Evolutionary conservation across 345 rosid species (phyloP).

Genomic region (Garcia nutans): DNA sequence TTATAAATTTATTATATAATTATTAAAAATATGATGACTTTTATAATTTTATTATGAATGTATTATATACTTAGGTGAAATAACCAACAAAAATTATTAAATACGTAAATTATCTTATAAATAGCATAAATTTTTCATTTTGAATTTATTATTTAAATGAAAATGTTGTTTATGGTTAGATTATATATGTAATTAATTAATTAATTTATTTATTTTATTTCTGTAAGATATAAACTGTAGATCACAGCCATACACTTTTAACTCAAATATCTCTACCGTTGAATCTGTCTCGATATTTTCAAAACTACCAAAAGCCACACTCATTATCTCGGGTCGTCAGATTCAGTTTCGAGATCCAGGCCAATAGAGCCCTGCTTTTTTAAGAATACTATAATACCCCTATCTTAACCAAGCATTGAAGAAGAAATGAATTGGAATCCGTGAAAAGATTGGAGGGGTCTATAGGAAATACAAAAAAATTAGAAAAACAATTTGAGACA

Average conservation of each 20-base stretch:
- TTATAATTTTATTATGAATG: too few relatives aligned
- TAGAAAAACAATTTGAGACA: constrained; percentile 28
- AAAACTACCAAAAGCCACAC: constrained; percentile 25
- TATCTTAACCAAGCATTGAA: accelerated
- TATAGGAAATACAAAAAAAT: background rate
- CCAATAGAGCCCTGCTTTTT: constrained; percentile 29
- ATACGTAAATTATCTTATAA: too few relatives aligned
- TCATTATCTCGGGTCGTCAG: constrained; percentile 44
- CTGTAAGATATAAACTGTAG: background rate
- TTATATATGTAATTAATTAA: too few relatives aligned
- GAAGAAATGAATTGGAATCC: background rate
- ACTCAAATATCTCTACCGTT: constrained; percentile 35
- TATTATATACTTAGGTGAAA: too few relatives aligned
- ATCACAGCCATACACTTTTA: constrained; percentile 33
- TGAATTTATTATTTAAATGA: too few relatives aligned
- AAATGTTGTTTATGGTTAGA: too few relatives aligned
- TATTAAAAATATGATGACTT: too few relatives aligned
- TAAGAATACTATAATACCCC: constrained; percentile 22
- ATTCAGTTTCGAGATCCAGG: constrained; percentile 48
- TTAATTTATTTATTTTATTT: too few relatives aligned
- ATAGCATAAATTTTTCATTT: too few relatives aligned
- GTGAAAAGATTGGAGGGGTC: constrained; percentile 3
- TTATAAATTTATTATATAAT: too few relatives aligned
- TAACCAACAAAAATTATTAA: too few relatives aligned
- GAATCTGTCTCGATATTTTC: constrained; percentile 33